Evolutionary conservation across 345 rosid species (phyloP).

Genomic region (Aethionema arabicum): DNA sequence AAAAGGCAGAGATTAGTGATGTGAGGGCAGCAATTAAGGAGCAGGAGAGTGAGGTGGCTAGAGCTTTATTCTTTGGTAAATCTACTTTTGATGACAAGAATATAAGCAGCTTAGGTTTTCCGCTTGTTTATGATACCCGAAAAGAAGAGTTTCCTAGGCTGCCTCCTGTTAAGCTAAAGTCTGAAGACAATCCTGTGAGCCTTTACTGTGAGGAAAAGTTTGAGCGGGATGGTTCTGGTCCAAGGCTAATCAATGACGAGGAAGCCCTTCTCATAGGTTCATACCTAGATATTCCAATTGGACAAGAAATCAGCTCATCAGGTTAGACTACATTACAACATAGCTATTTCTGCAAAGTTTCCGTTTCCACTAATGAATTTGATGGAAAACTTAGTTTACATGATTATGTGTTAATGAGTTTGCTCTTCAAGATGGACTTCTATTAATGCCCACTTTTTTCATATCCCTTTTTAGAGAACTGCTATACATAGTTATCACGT

Average conservation of each 20-base stretch:
- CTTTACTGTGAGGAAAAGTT: conserved; percentile 85
- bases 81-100: conserved; percentile 53
- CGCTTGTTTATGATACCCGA: conserved; percentile 55
- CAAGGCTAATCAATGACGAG: conserved; percentile 59
- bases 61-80: conserved; percentile 69
- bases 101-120: conserved; percentile 46
- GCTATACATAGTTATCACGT: conserved; percentile 1
- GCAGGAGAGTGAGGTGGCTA: conserved; percentile 92
- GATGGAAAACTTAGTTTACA: background rate
- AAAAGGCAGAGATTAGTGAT: conserved; percentile 50
- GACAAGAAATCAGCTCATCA: conserved; percentile 90
- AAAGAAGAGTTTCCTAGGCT: conserved; percentile 92
- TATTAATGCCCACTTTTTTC: background rate
- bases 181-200: conserved; percentile 72
- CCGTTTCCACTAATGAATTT: conserved; percentile 13
- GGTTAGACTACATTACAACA: conserved; percentile 47
- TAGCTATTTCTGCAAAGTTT: conserved; percentile 1
- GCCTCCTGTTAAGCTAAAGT: conserved; percentile 95
- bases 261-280: conserved; percentile 76
- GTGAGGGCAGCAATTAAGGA: conserved; percentile 64
- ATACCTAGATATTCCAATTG: conserved; percentile 86
- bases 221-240: conserved; percentile 63
- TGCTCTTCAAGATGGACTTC: background rate
- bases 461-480: background rate
- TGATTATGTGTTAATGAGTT: background rate